phyloP scores from a whole-genome alignment of 768 basidiomycete genomes.

The Postia placenta region DNA sequence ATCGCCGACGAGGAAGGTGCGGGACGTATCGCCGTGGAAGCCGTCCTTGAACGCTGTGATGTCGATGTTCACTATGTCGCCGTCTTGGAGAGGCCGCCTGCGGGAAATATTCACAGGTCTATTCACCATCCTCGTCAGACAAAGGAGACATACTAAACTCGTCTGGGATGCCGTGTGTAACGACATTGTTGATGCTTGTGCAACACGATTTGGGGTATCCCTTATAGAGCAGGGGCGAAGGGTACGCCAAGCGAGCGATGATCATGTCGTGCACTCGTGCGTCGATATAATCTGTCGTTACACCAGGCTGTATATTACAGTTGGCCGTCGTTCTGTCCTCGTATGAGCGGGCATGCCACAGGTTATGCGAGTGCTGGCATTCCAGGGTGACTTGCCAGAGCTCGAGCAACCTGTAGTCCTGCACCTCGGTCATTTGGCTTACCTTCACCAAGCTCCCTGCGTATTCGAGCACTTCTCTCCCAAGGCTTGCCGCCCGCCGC shows the following conservation, averaged over 20 bases:
- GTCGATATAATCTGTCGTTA: slow-evolving; percentile 76
- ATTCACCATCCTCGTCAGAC: background rate
- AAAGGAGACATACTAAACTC: slow-evolving; percentile 43
- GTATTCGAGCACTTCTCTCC: slow-evolving; percentile 13
- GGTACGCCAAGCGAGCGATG: slow-evolving; percentile 66
- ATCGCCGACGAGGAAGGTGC: slow-evolving; percentile 75
- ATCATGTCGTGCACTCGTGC: slow-evolving; percentile 67
- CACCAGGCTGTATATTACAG: slow-evolving; percentile 42
- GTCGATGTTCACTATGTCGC: slow-evolving; percentile 87
- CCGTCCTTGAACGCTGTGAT: slow-evolving; percentile 79
- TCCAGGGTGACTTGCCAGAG: too few relatives aligned
- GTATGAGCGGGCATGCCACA: background rate
- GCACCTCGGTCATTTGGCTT: too few relatives aligned
- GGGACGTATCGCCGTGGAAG: slow-evolving; percentile 87
- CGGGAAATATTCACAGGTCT: background rate
- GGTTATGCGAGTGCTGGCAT: too few relatives aligned
- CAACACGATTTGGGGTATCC: slow-evolving; percentile 77
- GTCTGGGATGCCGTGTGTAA: slow-evolving; percentile 88
- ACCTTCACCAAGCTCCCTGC: slow-evolving; percentile 19
- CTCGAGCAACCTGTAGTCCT: background rate
- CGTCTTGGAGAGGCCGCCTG: slow-evolving; percentile 74
- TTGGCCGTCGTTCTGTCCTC: too few relatives aligned
- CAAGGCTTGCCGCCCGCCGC: slow-evolving; percentile 17
- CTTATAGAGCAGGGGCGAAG: slow-evolving; percentile 74
- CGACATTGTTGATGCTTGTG: slow-evolving; percentile 85